Evolutionary conservation across 805 yeast species (phyloP).

Genomic region (Starmerella asiatica): DNA sequence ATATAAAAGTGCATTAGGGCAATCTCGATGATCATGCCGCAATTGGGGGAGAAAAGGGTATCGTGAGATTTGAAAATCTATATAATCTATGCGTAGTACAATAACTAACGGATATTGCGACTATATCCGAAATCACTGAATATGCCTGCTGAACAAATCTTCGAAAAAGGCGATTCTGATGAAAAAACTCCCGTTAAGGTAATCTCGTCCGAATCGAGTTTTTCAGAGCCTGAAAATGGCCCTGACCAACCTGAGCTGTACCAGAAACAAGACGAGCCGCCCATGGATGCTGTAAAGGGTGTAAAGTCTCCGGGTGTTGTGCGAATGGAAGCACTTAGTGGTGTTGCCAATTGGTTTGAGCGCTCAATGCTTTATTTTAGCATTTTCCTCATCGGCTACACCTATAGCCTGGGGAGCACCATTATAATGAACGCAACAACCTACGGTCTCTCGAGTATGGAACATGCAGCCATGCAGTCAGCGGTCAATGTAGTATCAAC

Average conservation of each 20-base stretch:
- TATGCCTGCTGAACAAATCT: too few relatives aligned
- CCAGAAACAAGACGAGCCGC: neutral
- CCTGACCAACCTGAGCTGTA: neutral
- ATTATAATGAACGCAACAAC: constrained; percentile 39
- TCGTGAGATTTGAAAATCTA: too few relatives aligned
- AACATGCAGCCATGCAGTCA: constrained; percentile 42
- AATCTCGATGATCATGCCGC: too few relatives aligned
- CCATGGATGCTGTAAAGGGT: neutral
- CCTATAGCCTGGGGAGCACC: constrained; percentile 49
- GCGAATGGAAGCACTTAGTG: constrained; percentile 41
- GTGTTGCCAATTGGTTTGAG: constrained; percentile 33
- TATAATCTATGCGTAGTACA: too few relatives aligned
- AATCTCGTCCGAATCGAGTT: too few relatives aligned
- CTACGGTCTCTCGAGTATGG: constrained; percentile 42
- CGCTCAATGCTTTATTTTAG: constrained; percentile 35
- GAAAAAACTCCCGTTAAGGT: too few relatives aligned
- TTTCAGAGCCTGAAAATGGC: neutral
- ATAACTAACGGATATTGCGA: too few relatives aligned
- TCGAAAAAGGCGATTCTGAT: too few relatives aligned
- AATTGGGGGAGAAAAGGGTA: too few relatives aligned
- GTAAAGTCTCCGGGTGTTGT: constrained; percentile 35
- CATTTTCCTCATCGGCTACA: constrained; percentile 42
- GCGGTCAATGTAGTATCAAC: constrained; percentile 43
- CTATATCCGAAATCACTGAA: too few relatives aligned
- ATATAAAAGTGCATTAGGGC: too few relatives aligned